A percentile compares a stretch with the other conserved stretches of the same genome.
Conservation (phyloP, 306 rosid species). For the Dryas alaskensis region DNA sequence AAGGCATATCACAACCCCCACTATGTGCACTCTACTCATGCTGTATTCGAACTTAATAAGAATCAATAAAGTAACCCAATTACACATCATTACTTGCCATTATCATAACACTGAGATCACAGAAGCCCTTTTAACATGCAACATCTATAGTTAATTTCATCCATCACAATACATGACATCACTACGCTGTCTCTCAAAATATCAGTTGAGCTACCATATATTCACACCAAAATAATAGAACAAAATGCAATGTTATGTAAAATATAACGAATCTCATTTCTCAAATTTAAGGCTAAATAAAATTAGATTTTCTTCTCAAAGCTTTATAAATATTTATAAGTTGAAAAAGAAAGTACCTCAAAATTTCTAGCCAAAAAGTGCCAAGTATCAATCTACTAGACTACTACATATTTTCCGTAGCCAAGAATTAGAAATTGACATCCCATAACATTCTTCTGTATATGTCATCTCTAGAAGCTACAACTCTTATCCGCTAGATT, state of each 20-base stretch:
- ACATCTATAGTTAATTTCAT: background rate
- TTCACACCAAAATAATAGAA: background rate
- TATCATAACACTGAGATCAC: background rate
- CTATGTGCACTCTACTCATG: conserved; percentile 19
- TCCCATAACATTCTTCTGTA: too few relatives aligned
- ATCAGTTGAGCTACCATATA: too few relatives aligned
- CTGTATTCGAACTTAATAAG: conserved; percentile 46
- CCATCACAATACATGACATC: background rate
- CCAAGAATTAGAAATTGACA: background rate
- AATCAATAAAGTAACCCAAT: conserved; percentile 29
- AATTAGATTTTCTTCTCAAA: background rate
- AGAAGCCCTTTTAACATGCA: background rate
- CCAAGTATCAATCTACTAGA: background rate
- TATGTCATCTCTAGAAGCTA: too few relatives aligned
- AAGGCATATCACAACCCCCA: conserved; percentile 25
- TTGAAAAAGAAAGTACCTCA: background rate
- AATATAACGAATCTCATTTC: background rate
- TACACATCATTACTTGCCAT: conserved; percentile 42
- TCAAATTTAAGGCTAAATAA: background rate
- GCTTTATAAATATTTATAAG: too few relatives aligned
- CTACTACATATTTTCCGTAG: background rate
- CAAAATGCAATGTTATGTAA: background rate
- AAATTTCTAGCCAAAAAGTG: background rate
- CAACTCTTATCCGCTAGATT: too few relatives aligned
- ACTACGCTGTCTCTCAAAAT: too few relatives aligned